Percentiles rank a stretch among this genome's conserved stretches.
Evolutionary conservation across 352 stramenopile genomes (phyloP).

Genomic region (Globisporangium cederbergense): DNA sequence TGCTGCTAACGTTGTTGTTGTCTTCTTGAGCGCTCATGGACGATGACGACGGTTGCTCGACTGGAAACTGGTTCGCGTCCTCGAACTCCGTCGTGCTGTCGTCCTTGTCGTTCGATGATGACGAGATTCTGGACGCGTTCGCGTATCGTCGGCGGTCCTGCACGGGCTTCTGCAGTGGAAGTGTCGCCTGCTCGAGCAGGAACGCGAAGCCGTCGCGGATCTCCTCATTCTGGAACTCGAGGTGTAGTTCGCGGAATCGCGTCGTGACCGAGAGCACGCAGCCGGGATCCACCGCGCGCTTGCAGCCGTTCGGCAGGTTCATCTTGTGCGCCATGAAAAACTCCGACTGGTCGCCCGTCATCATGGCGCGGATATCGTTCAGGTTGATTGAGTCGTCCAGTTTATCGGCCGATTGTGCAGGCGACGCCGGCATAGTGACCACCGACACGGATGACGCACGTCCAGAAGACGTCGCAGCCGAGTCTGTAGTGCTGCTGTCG

Average conservation of each 20-base stretch:
- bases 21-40: neutral
- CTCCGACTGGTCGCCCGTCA: conserved; percentile 35
- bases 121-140: conserved; percentile 14
- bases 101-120: conserved; percentile 13
- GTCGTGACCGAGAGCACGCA: conserved; percentile 63
- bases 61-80: conserved; percentile 10
- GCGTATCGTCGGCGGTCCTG: conserved; percentile 14
- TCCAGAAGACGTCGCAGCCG: conserved; percentile 6
- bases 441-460: conserved; percentile 9
- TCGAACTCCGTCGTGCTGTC: conserved; percentile 15
- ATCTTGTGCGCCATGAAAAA: conserved; percentile 57
- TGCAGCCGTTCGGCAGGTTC: conserved; percentile 41
- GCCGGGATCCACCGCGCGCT: conserved; percentile 47
- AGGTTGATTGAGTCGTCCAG: conserved; percentile 64
- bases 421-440: conserved; percentile 7
- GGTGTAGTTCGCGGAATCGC: conserved; percentile 59
- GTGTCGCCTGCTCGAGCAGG: conserved; percentile 59
- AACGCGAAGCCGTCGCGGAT: conserved; percentile 65
- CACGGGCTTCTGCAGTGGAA: conserved; percentile 31
- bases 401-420: conserved; percentile 23
- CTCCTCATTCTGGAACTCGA: conserved; percentile 68
- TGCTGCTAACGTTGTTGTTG: neutral
- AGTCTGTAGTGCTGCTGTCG: conserved; percentile 13
- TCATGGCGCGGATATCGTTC: conserved; percentile 49
- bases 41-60: neutral